Base-by-base conservation (phyloP, 257 asterid species). In the Solanum tacnaense region DNA sequence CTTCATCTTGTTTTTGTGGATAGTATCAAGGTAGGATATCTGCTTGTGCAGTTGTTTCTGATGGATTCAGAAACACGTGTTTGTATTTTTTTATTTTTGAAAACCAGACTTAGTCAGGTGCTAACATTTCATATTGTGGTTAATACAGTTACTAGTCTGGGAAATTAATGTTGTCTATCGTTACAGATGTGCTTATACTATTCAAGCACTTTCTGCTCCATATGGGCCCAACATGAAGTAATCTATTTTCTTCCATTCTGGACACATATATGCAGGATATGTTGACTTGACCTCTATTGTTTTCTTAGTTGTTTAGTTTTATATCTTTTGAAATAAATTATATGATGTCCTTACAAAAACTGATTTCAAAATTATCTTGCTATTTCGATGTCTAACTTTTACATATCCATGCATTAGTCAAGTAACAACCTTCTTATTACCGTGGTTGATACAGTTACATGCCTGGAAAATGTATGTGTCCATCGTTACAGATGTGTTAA, bases 371-470 rank as follows among this genome's bases (percentile, higher is more conserved):
- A 4, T 15, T 27, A 1, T 16, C 10, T 16, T 46, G 3, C 23
- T 16, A 27, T 25, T 79, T 16, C 1, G 36, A 2, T 84, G 79
- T 84, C 62, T 78, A 18, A 38, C 82, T 38, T 10, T 16, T 44
- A 8, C 35, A 79, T 44, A 41, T 79, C 65, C 68, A 81, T 32
- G n/a, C 67, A 16, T 81, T 81, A 44, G 85, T 81, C 85, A 95
- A 91, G 98, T 92, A 83, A 89, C 91, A 88, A 90, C 90, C 89
- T 76, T 52, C 25, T 58, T 88, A 35, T 83, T 83, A 35, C 62
- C 86, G 94, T 88, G 93, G 96, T 74, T 84, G 92, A 89, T 93
- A 88, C 96, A 58, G 98, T 94, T 94, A 93, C 96, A 81, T 39
- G 92, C 60, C 96, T 94, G 96, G 94, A 18, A 94, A 23, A 95